Base-by-base conservation (phyloP, 2,329 filamentous ascomycete species). In the Fusarium zealandicum region DNA sequence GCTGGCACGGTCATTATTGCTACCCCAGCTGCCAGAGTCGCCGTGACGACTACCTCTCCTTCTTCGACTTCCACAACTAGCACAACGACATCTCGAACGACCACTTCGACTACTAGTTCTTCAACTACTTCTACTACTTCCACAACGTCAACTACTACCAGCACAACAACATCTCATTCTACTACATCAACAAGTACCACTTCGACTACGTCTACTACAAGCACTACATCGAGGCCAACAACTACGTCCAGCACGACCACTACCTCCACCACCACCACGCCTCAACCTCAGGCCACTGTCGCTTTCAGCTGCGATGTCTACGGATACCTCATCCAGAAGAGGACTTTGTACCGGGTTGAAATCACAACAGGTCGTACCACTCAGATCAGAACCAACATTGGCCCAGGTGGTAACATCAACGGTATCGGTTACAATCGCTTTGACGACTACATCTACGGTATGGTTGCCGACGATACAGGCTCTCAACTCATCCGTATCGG, bases 401-500 rank as follows among this genome's bases (percentile, higher is more conserved):
- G 63, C 2, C 63, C 52, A 8, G 63, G 63, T 22, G 63, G 63
- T 2, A 57, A 39, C 51, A 62, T 66, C 27, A 66, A 66, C 14
- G 63, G 51, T 33, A 49, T 55, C 12, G 63, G 63, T 10, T 66
- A 64, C 39, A 66, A 66, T 46, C 45, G 39, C 7, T 61, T 46
- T 18, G 63, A 66, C 37, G 45, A 64, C 14, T 64, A 62, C 41
- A 54, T 66, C 22, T 66, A 66, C 30, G 63, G 49, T 27, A 62
- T 66, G 49, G 25, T 38, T 3, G 31, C 38, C 33, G 44, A 55
- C 7, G 22, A 28, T 5, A 22, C 54, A 1, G 63, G 63, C 2
- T 54, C 61, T 5, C 63, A 66, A 36, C 37, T 67, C 9, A 66
- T 67, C 35, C 63, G 61, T 14, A 63, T 67, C 10, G 61, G 50